A percentile compares a stretch with the other conserved stretches of the same genome.
Evolutionary conservation across 225 moss, liverwort and hornwort species (phyloP).

Genomic region (Pseudoscleropodium purum): DNA sequence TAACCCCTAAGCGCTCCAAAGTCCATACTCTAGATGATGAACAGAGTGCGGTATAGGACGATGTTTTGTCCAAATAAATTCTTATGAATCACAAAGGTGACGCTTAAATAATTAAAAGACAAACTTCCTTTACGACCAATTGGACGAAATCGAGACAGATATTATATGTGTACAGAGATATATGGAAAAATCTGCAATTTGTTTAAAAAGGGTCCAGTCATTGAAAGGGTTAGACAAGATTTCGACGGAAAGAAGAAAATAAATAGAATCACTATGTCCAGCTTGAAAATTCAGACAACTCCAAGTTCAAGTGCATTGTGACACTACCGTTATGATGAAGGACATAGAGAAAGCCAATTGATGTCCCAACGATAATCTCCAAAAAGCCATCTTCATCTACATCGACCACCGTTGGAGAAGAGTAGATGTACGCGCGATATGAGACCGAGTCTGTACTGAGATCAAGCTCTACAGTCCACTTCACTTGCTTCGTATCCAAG

Average conservation of each 20-base stretch:
- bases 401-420: constrained; percentile 89
- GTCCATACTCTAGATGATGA: background rate
- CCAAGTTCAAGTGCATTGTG: background rate
- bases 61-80: background rate
- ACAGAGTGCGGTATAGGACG: background rate
- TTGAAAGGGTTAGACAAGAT: background rate
- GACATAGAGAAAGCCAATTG: constrained; percentile 79
- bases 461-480: constrained; percentile 78
- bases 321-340: constrained; percentile 59
- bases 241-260: background rate
- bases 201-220: too few species aligned
- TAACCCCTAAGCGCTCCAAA: background rate
- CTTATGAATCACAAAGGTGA: background rate
- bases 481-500: constrained; percentile 86
- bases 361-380: constrained; percentile 89
- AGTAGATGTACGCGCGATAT: constrained; percentile 94
- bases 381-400: constrained; percentile 75
- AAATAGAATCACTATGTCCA: background rate
- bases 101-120: background rate
- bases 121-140: background rate
- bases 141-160: background rate
- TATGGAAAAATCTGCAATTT: background rate
- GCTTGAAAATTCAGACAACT: background rate
- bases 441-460: constrained; percentile 72
- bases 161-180: background rate